phyloP scores from a whole-genome alignment of 2,329 filamentous ascomycete genomes.

The Colletotrichum neosansevieriae region DNA sequence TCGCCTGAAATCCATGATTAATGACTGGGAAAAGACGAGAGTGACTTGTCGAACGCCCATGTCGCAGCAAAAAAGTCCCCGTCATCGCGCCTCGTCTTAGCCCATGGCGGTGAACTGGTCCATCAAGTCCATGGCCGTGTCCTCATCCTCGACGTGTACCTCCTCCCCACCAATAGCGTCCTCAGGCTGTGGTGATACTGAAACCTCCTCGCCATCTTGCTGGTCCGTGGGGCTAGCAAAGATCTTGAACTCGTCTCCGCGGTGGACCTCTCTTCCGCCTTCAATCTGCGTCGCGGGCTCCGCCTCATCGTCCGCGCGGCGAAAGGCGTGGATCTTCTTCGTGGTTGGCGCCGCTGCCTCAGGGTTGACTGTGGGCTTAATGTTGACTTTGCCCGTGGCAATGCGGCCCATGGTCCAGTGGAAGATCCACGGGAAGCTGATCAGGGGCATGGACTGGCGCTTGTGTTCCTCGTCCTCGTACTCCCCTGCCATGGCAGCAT shows the following conservation, averaged over 20 bases:
- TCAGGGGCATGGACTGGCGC: conserved; percentile 75
- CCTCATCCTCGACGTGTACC: conserved; percentile 33
- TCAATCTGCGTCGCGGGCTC: conserved; percentile 35
- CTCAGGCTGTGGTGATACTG: conserved; percentile 15
- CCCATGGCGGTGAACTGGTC: conserved; percentile 23
- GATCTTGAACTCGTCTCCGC: conserved; percentile 38
- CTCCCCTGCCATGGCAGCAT: conserved; percentile 65
- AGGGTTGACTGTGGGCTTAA: conserved; percentile 23
- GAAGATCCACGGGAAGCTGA: conserved; percentile 96
- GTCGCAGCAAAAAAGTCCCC: conserved; percentile 34
- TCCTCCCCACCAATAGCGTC: conserved; percentile 30
- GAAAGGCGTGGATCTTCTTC: conserved; percentile 19
- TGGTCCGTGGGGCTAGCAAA: conserved; percentile 33
- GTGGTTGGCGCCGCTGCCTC: conserved; percentile 8
- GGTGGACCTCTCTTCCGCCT: conserved; percentile 40
- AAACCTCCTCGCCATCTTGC: conserved; percentile 18
- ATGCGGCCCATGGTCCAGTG: conserved; percentile 77
- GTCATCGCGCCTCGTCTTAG: conserved; percentile 21
- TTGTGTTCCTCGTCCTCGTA: conserved; percentile 47
- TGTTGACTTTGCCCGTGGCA: conserved; percentile 56
- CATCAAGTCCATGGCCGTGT: conserved; percentile 34
- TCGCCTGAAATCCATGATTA: conserved; percentile 12
- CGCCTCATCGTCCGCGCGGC: conserved; percentile 5
- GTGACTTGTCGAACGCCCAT: conserved; percentile 38
- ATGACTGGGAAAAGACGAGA: conserved; percentile 7